Evolutionary conservation across 2,329 filamentous ascomycete genomes (phyloP).

Genomic region (Cryphonectria carpinicola): DNA sequence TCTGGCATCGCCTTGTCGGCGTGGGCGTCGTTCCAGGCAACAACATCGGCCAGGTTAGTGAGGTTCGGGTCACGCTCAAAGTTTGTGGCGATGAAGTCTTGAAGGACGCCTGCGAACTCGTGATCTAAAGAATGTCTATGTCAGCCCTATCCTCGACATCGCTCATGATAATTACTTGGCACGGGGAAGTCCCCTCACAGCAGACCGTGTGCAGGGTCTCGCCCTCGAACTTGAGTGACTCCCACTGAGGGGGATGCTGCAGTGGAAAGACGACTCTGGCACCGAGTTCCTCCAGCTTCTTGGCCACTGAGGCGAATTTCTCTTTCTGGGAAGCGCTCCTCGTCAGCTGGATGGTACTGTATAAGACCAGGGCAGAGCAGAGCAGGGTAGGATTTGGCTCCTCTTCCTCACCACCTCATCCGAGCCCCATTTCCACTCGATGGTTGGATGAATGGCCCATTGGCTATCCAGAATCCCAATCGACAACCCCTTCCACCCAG

Average conservation of each 20-base stretch:
- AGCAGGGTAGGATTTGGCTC: neutral
- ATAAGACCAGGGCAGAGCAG: neutral
- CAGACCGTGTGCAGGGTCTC: conserved; percentile 29
- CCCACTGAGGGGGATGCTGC: conserved; percentile 18
- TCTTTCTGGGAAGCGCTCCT: conserved; percentile 21
- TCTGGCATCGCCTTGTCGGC: conserved; percentile 29
- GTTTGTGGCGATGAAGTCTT: conserved; percentile 23
- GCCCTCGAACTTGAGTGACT: conserved; percentile 22
- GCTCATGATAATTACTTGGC: neutral
- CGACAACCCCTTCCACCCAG: conserved; percentile 23
- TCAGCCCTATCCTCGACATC: neutral
- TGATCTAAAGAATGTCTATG: conserved; percentile 14
- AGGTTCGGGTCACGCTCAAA: conserved; percentile 29
- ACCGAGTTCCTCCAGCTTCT: conserved; percentile 26
- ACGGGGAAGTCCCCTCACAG: conserved; percentile 21
- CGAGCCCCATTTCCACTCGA: conserved; percentile 31
- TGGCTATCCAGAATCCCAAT: conserved; percentile 30
- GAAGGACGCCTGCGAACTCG: conserved; percentile 26
- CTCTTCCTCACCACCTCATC: conserved; percentile 29
- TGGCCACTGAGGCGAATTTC: conserved; percentile 26
- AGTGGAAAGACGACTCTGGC: conserved; percentile 29
- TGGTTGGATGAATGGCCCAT: conserved; percentile 28
- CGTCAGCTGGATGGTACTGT: neutral
- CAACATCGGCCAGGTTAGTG: conserved; percentile 30
- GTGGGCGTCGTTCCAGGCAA: conserved; percentile 34